Evolutionary conservation across 371 early-diverging fungal genomes (phyloP).

Genomic region (Dinochytrium kinnereticum): DNA sequence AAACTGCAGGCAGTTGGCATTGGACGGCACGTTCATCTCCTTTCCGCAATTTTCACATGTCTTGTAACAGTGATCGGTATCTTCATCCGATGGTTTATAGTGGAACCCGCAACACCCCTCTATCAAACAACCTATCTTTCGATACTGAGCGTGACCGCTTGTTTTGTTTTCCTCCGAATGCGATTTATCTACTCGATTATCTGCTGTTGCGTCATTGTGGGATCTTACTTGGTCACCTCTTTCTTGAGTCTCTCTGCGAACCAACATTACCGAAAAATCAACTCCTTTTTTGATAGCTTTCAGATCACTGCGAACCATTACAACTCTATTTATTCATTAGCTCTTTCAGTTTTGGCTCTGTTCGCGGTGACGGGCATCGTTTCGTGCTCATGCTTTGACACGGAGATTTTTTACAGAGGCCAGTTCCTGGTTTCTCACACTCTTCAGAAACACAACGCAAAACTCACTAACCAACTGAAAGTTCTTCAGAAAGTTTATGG

Average conservation of each 20-base stretch:
- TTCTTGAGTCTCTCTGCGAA: background rate
- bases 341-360: constrained; percentile 23
- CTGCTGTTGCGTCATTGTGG: constrained; percentile 23
- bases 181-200: constrained; percentile 40
- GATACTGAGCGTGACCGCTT: constrained; percentile 34
- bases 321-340: constrained; percentile 9
- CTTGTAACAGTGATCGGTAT: constrained; percentile 35
- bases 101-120: constrained; percentile 37
- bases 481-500: constrained; percentile 48
- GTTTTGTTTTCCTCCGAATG: constrained; percentile 37
- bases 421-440: constrained; percentile 44
- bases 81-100: constrained; percentile 41
- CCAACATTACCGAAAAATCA: background rate
- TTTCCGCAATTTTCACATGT: constrained; percentile 33
- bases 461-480: constrained; percentile 56
- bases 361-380: constrained; percentile 31
- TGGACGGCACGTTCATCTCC: constrained; percentile 29
- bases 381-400: constrained; percentile 41
- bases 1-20: constrained; percentile 24
- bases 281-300: background rate
- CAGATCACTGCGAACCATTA: constrained; percentile 10
- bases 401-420: constrained; percentile 42
- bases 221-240: constrained; percentile 13
- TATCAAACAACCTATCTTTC: constrained; percentile 39
- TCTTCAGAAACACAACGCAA: constrained; percentile 51